Base-by-base conservation (phyloP, 805 yeast species). In the Candida krabiensis region DNA sequence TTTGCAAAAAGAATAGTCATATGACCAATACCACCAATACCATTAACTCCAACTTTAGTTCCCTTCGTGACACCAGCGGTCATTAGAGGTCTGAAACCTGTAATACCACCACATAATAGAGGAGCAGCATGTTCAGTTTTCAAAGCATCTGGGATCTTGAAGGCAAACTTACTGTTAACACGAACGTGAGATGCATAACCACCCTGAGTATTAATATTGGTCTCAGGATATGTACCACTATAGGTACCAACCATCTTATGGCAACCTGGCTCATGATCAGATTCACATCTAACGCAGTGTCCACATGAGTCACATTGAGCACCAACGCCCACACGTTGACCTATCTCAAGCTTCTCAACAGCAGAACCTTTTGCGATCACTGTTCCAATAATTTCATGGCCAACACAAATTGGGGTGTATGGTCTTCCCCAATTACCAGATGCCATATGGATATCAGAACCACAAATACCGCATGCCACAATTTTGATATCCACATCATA, bases 31-130 rank as follows among this genome's bases (percentile, higher is more conserved):
- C 75, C 75, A 44, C 75, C 75, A 40, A 69, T 60, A 42, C 74
- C 75, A 41, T 59, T 50, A 43, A 78, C 64, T 48, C 79, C 82
- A 33, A 76, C 76, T 35, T 63, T 68, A 44, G 66, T 67, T 35
- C 77, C 78, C 33, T 71, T 69, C 39, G 72, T 76, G 50, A 64
- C 67, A 25, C 70, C 71, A n/a, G 57, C 48, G 4, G 51, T 51
- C 7, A 54, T 37, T 46, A 75, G 57, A 17, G 82, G 82, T 19
- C 76, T 71, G 49, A 62, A 76, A 13, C 70, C 75, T 6, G 80
- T 76, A 41, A 75, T 62, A 33, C 80, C 82, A 41, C 77, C 82
- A 60, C 81, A 76, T 53, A 76, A 55, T 60, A 76, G 58, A 19
- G 82, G 80, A 16, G 80, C 80, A 30, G 69, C 78, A 28, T 53